These are phyloP conservation scores for Coemansia biformis DNA, from an alignment of 192 early-diverging fungal species.

Conservation along the genomic window DNA sequence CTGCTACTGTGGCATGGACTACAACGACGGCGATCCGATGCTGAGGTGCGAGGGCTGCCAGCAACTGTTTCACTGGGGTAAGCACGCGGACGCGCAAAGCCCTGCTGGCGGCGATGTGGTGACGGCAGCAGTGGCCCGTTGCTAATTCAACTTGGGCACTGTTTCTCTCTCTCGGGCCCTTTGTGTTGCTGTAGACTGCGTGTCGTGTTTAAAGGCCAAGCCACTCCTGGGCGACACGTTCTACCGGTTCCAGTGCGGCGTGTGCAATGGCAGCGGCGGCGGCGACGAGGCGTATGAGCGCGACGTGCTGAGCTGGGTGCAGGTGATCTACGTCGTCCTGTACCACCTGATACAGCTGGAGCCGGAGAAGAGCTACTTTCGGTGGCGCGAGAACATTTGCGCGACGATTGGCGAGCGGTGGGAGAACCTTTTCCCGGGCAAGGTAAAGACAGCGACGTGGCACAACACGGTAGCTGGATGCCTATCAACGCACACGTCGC, in stretches of 20 bases:
- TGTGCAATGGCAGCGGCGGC: constrained; percentile 56
- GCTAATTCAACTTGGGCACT: no score
- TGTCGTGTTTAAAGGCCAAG: constrained; percentile 52
- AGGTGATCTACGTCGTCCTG: constrained; percentile 67
- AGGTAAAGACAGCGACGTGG: constrained; percentile 72
- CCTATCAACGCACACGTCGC: constrained; percentile 68
- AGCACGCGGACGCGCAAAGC: not conserved
- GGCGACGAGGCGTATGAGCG: constrained; percentile 62
- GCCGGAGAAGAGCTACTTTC: constrained; percentile 63
- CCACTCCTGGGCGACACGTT: constrained; percentile 69
- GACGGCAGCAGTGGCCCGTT: no score
- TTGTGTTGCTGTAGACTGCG: constrained; percentile 54
- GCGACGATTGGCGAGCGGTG: constrained; percentile 69
- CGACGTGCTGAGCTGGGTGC: constrained; percentile 64
- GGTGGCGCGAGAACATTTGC: constrained; percentile 79
- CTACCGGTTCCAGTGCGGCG: constrained; percentile 68
- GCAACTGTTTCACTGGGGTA: constrained; percentile 73
- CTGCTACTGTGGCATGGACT: constrained; percentile 76
- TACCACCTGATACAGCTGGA: constrained; percentile 64
- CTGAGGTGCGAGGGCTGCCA: constrained; percentile 60
- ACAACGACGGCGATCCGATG: constrained; percentile 57
- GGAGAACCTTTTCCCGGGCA: constrained; percentile 64
- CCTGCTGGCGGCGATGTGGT: not conserved
- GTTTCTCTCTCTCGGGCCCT: not conserved
- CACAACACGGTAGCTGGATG: constrained; percentile 80